Evolutionary conservation across 768 basidiomycete genomes (phyloP).

Genomic region (Pleurotus djamor): DNA sequence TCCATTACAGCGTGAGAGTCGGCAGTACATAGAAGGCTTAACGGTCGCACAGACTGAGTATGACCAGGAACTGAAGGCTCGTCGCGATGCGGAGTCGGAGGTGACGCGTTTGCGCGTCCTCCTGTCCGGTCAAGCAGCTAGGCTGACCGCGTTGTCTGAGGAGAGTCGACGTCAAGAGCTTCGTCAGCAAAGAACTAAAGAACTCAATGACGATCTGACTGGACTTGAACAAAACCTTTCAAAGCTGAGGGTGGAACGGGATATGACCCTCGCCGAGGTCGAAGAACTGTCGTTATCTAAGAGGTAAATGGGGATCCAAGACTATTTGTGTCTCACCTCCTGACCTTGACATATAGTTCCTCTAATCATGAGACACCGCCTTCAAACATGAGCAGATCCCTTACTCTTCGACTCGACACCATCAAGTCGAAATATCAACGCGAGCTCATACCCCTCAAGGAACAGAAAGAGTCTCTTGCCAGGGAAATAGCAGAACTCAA

Average conservation of each 20-base stretch:
- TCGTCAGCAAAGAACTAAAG: slow-evolving; percentile 75
- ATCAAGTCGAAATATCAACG: slow-evolving; percentile 86
- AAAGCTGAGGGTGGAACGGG: slow-evolving; percentile 84
- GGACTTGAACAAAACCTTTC: slow-evolving; percentile 85
- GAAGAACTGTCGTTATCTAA: slow-evolving; percentile 82
- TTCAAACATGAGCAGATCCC: slow-evolving; percentile 56
- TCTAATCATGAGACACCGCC: slow-evolving; percentile 33
- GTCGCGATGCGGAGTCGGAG: slow-evolving; percentile 91
- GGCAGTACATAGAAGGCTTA: slow-evolving; percentile 89
- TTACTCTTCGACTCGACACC: slow-evolving; percentile 83
- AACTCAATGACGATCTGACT: slow-evolving; percentile 72
- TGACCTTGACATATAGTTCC: slow-evolving; percentile 14
- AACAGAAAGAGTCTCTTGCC: slow-evolving; percentile 73
- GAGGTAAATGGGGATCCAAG: slow-evolving; percentile 47
- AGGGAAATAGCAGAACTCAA: slow-evolving; percentile 87
- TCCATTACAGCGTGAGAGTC: slow-evolving; percentile 72
- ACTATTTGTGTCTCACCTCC: slow-evolving; percentile 8
- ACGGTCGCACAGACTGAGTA: slow-evolving; percentile 94
- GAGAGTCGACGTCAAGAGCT: slow-evolving; percentile 77
- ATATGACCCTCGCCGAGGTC: slow-evolving; percentile 90
- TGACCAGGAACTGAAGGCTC: slow-evolving; percentile 83
- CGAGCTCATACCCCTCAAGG: slow-evolving; percentile 82
- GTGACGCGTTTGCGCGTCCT: slow-evolving; percentile 82
- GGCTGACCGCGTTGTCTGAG: slow-evolving; percentile 81
- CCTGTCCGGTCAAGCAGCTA: slow-evolving; percentile 86